phyloP scores from a whole-genome alignment of 257 asterid genomes.

The Przewalskia tangutica region DNA sequence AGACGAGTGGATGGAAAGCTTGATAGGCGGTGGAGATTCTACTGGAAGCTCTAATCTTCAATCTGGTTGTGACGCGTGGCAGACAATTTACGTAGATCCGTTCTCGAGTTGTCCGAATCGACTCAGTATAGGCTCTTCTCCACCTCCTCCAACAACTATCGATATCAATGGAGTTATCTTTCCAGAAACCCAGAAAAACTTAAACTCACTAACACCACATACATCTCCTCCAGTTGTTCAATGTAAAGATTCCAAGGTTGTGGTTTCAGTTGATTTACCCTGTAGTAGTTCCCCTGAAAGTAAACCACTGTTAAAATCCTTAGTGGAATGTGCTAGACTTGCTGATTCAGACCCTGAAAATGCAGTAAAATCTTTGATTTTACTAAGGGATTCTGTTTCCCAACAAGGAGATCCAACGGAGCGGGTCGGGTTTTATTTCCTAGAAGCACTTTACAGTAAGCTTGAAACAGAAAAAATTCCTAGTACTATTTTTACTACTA shows the following conservation, averaged over 20 bases:
- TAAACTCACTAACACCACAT: constrained; percentile 10
- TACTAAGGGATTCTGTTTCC: constrained; percentile 48
- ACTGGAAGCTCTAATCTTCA: constrained; percentile 55
- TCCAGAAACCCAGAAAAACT: constrained; percentile 30
- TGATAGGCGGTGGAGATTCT: constrained; percentile 77
- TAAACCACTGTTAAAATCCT: constrained; percentile 44
- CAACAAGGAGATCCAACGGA: constrained; percentile 62
- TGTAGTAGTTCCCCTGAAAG: constrained; percentile 30
- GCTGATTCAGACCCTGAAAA: constrained; percentile 53
- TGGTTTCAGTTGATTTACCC: constrained; percentile 11
- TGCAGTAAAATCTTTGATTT: constrained; percentile 49
- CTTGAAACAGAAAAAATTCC: constrained; percentile 20
- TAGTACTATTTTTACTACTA: constrained; percentile 8
- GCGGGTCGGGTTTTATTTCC: constrained; percentile 68
- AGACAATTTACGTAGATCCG: constrained; percentile 45
- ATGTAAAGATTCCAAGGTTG: constrained; percentile 15
- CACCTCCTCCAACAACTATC: constrained; percentile 29
- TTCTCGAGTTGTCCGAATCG: constrained; percentile 34
- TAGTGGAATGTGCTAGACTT: constrained; percentile 57
- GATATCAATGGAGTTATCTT: constrained; percentile 57
- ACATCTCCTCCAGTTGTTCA: constrained; percentile 7
- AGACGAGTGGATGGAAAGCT: constrained; percentile 98
- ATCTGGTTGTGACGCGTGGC: constrained; percentile 73
- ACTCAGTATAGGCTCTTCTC: constrained; percentile 32
- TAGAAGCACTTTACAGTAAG: constrained; percentile 58